Evolutionary conservation across 306 rosid species (phyloP).

Genomic region (Echinosophora koreensis): DNA sequence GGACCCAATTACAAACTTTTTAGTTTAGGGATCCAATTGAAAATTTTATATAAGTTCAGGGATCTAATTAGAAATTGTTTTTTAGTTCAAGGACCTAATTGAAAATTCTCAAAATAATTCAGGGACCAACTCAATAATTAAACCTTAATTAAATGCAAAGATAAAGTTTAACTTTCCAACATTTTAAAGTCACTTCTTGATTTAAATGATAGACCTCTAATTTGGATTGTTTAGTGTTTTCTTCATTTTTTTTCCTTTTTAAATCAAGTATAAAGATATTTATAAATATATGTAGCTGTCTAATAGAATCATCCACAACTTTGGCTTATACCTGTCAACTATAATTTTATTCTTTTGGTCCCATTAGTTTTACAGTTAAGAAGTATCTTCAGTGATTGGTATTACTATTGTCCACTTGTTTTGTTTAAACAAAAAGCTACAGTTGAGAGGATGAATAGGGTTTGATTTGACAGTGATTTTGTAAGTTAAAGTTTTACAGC

Average conservation of each 20-base stretch:
- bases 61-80: too few relatives aligned
- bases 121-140: too few relatives aligned
- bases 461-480: constrained; percentile 2
- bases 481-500: neutral
- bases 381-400: constrained; percentile 19
- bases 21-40: too few relatives aligned
- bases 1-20: too few relatives aligned
- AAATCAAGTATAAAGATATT: neutral
- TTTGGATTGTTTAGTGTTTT: constrained; percentile 13
- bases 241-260: neutral
- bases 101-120: too few relatives aligned
- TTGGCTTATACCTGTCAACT: constrained; percentile 40
- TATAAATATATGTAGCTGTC: neutral
- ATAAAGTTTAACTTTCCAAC: too few relatives aligned
- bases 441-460: constrained; percentile 12
- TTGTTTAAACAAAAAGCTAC: constrained; percentile 13
- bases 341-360: constrained; percentile 22
- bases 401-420: constrained; percentile 9
- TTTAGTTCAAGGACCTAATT: too few relatives aligned
- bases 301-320: neutral
- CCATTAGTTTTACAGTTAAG: constrained; percentile 35
- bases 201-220: neutral
- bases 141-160: too few relatives aligned
- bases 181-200: neutral
- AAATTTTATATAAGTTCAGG: too few relatives aligned